Conservation (phyloP, 306 rosid genomes). For the Medicago ruthenica region DNA sequence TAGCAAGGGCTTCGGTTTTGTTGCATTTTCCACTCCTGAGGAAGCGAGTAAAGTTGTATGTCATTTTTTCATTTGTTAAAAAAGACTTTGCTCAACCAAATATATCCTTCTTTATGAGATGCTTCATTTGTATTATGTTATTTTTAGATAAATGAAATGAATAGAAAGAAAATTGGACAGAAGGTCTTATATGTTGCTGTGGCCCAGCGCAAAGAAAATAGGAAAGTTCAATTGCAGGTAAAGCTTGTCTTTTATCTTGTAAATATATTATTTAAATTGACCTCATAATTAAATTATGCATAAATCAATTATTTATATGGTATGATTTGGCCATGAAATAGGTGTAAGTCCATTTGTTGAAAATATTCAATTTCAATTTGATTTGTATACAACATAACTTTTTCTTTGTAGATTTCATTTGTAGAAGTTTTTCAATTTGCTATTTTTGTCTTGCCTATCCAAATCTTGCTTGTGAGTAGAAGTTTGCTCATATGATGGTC, state of each 20-base stretch:
- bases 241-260: not conserved
- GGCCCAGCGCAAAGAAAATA: conserved; percentile 87
- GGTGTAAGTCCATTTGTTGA: not conserved
- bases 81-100: no score
- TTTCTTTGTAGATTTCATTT: not conserved
- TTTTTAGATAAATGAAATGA: no score
- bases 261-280: not conserved
- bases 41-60: no score
- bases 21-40: no score
- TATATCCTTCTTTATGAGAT: no score
- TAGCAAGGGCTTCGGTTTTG: no score
- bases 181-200: conserved; percentile 84
- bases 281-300: not conserved
- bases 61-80: no score
- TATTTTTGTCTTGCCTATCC: no score
- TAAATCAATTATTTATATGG: not conserved
- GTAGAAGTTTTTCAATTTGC: not conserved
- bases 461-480: not conserved
- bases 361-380: no score
- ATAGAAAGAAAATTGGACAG: conserved; percentile 69
- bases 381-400: not conserved
- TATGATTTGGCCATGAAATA: not conserved
- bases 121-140: no score
- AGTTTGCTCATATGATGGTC: not conserved
- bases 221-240: conserved; percentile 76